Evolutionary conservation across 1,139 yeast genomes (phyloP).

Genomic region (Debaryomycetaceae sp.): DNA sequence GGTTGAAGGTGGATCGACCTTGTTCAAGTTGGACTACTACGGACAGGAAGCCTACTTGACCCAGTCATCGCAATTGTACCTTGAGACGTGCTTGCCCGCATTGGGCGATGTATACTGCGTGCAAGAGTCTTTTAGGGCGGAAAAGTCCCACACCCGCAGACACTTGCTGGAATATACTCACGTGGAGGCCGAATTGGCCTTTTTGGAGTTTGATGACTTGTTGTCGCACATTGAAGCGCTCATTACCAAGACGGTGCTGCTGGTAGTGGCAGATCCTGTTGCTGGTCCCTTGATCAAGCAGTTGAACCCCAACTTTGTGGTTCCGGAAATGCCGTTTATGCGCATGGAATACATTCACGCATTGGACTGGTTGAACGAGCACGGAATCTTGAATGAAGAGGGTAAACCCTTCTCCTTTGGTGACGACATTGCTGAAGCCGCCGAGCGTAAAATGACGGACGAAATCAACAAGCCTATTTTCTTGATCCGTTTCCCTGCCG

Average conservation of each 20-base stretch:
- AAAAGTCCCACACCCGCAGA: slow-evolving; percentile 97
- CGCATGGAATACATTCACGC: slow-evolving; percentile 90
- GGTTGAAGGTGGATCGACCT: slow-evolving; percentile 98
- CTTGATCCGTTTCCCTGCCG: slow-evolving; percentile 91
- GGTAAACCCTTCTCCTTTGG: slow-evolving; percentile 90
- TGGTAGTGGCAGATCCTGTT: slow-evolving; percentile 78
- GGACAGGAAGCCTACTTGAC: slow-evolving; percentile 96
- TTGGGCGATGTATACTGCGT: slow-evolving; percentile 95
- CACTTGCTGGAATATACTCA: slow-evolving; percentile 96
- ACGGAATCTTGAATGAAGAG: slow-evolving; percentile 87
- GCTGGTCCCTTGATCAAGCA: slow-evolving; percentile 84
- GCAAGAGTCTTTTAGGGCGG: slow-evolving; percentile 99
- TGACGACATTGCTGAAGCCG: slow-evolving; percentile 98
- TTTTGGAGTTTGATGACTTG: slow-evolving; percentile 77
- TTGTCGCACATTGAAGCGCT: slow-evolving; percentile 76
- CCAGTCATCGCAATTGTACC: slow-evolving; percentile 92
- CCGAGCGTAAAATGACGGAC: slow-evolving; percentile 98
- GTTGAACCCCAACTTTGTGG: slow-evolving; percentile 81
- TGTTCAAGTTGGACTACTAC: slow-evolving; percentile 87
- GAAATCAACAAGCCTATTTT: slow-evolving; percentile 85
- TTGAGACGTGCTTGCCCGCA: slow-evolving; percentile 94
- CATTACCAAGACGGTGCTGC: slow-evolving; percentile 57
- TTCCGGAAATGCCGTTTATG: slow-evolving; percentile 80
- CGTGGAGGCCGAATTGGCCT: slow-evolving; percentile 87
- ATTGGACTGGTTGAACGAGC: slow-evolving; percentile 92